These are phyloP conservation scores for Lentinus polychrous DNA, from an alignment of 1,284 basidiomycete genomes.

Conservation along the genomic window DNA sequence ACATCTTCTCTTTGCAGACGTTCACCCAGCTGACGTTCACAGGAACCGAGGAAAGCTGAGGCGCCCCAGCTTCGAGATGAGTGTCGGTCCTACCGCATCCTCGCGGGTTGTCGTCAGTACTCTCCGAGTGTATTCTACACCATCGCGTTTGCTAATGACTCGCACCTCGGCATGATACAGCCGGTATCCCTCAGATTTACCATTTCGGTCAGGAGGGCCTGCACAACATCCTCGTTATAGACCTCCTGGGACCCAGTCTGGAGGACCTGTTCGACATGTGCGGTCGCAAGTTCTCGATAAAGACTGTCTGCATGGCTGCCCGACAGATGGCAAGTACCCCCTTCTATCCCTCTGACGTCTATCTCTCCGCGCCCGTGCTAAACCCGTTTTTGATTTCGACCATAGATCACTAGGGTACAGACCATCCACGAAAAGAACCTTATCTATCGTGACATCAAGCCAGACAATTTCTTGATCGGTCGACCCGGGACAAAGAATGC, in stretches of 20 bases:
- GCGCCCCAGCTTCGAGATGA: conserved; percentile 95
- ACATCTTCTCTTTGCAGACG: conserved; percentile 2
- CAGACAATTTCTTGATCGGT: conserved; percentile 94
- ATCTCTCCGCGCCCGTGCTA: neutral
- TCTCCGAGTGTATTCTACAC: conserved; percentile 2
- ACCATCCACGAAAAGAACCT: conserved; percentile 96
- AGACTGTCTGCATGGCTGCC: conserved; percentile 96
- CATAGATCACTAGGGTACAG: conserved; percentile 81
- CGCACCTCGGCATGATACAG: conserved; percentile 30
- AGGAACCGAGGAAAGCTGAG: conserved; percentile 96
- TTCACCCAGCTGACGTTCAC: conserved; percentile 10
- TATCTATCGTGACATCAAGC: conserved; percentile 97
- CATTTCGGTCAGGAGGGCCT: conserved; percentile 98
- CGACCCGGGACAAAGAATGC: conserved; percentile 83
- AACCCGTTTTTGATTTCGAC: neutral
- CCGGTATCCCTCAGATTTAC: conserved; percentile 92
- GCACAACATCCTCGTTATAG: conserved; percentile 95
- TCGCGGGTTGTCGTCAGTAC: conserved; percentile 83
- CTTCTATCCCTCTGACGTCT: neutral
- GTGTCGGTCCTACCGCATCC: conserved; percentile 94
- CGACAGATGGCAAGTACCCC: conserved; percentile 79
- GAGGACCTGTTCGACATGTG: conserved; percentile 98
- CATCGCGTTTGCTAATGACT: neutral
- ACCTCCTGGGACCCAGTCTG: conserved; percentile 87
- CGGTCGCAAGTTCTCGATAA: conserved; percentile 88